Base-by-base conservation (phyloP, 768 basidiomycete genomes). In the Boletus pseudopeckii region DNA sequence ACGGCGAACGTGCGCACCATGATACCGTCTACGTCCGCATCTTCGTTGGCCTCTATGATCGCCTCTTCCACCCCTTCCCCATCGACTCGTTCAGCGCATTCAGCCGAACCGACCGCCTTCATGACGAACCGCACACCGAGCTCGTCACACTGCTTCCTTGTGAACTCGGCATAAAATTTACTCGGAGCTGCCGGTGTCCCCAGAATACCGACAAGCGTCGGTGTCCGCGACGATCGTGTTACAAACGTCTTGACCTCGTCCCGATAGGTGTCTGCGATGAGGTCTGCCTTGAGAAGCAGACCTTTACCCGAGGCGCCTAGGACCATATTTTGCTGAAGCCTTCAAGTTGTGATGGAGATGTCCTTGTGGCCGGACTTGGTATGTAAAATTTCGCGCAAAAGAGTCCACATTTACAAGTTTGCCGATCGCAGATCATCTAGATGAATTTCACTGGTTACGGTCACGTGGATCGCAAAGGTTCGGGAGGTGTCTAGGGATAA, bases 31-130 rank as follows among this genome's bases (percentile, higher is more conserved):
- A 96, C 83, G 51, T 75, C 77, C 14, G 76, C 74, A 64, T 98
- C 94, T 56, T 89, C 88, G 65, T 99, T 99, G 8, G 95, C 93
- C 64, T 93, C 90, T 32, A 98, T 86, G 60, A 98, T 96, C 8
- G 90, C 95, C 69, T 96, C 91, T 70, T 99, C 97, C 8, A 94
- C 93, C 11, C 91, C 94, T 30, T 94, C 92, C 1, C 91, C 91
- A 42, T 90, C 88, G 0, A 76, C 81, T 15, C 52, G 52, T 22
- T 74, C 74, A 53, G 59, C 20, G 66, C 69, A 59, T 67, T 79
- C 77, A 4, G 74, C 75, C 22, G 77, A 77, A 22, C 77, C 71
- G 5, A 85, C 85, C 55, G 74, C 75, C 62, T 83, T 84, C 54
- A 99, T 76, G 47, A 90, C 84, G 67, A 93, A 99, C 34, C 85